phyloP scores from a whole-genome alignment of 2,329 filamentous ascomycete genomes.

The Aspergillus nomiae region DNA sequence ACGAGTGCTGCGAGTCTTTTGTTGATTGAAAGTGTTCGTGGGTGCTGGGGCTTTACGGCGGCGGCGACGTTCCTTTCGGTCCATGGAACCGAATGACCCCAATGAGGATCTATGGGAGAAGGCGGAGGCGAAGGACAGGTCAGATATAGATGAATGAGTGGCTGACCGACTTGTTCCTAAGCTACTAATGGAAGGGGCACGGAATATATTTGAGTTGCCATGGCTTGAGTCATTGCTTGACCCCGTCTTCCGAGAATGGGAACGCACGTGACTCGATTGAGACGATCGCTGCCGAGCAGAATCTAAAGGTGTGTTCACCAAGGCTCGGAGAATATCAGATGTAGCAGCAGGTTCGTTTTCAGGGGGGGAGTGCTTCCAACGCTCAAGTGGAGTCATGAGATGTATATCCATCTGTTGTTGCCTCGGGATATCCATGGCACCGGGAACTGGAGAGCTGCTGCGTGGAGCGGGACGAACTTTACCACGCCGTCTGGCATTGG shows the following conservation, averaged over 20 bases:
- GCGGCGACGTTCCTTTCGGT: conserved; percentile 60
- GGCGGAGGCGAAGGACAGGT: conserved; percentile 57
- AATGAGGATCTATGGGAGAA: conserved; percentile 59
- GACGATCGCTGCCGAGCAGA: conserved; percentile 33
- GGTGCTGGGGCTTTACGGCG: conserved; percentile 52
- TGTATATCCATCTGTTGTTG: conserved; percentile 52
- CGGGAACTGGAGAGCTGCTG: conserved; percentile 69
- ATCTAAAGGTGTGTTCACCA: conserved; percentile 47
- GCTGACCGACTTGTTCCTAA: conserved; percentile 57
- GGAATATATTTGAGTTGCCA: conserved; percentile 54
- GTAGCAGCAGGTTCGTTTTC: conserved; percentile 69
- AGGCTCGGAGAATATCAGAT: conserved; percentile 64
- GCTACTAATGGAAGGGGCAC: conserved; percentile 56
- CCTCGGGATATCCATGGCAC: conserved; percentile 73
- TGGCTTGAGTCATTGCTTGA: conserved; percentile 57
- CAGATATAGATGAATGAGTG: conserved; percentile 55
- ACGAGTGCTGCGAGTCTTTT: conserved; percentile 45
- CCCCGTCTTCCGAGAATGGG: conserved; percentile 40
- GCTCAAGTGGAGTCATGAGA: conserved; percentile 65
- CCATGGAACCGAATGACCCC: conserved; percentile 59
- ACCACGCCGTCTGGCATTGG: conserved; percentile 80
- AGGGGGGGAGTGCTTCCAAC: conserved; percentile 70
- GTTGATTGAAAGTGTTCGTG: conserved; percentile 41
- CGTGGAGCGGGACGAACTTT: conserved; percentile 69
- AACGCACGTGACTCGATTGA: conserved; percentile 35